These are phyloP conservation scores for Talaromyces borbonicus DNA, from an alignment of 495 filamentous ascomycete genomes.

Conservation along the genomic window DNA sequence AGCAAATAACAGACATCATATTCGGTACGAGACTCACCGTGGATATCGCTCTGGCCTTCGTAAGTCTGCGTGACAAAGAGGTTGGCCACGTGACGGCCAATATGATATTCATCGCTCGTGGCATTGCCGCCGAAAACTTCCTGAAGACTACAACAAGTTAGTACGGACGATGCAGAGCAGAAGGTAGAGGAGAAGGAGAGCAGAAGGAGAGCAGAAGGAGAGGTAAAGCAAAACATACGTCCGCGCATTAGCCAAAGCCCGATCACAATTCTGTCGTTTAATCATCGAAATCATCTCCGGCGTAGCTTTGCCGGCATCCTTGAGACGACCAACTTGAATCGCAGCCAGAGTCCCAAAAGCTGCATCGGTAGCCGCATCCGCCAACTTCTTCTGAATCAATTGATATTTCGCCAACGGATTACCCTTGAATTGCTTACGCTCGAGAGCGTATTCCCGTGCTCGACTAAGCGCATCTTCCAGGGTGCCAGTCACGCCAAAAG, in stretches of 20 bases:
- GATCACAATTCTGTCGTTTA: constrained; percentile 96
- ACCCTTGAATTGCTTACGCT: constrained; percentile 91
- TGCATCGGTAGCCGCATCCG: constrained; percentile 84
- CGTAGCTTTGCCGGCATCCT: constrained; percentile 76
- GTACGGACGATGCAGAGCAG: neutral
- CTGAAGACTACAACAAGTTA: constrained; percentile 52
- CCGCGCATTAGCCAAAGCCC: constrained; percentile 70
- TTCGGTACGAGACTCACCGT: constrained; percentile 49
- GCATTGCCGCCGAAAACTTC: constrained; percentile 97
- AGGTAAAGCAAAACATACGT: constrained; percentile 43
- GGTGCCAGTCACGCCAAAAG: constrained; percentile 86
- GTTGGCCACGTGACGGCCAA: constrained; percentile 92
- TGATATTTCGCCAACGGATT: constrained; percentile 96
- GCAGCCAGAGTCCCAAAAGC: constrained; percentile 81
- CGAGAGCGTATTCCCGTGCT: constrained; percentile 76
- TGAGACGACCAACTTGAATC: constrained; percentile 82
- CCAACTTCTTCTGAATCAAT: constrained; percentile 95
- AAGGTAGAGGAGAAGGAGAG: neutral
- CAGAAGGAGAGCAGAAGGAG: too few species aligned
- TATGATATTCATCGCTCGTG: constrained; percentile 90
- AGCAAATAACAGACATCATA: neutral
- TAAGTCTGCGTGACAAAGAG: constrained; percentile 97
- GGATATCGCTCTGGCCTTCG: constrained; percentile 94
- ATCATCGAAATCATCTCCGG: constrained; percentile 99
- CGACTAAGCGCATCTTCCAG: constrained; percentile 81